Base-by-base conservation (phyloP, 192 early-diverging fungal species). In the Chytriomyces hyalinus region DNA sequence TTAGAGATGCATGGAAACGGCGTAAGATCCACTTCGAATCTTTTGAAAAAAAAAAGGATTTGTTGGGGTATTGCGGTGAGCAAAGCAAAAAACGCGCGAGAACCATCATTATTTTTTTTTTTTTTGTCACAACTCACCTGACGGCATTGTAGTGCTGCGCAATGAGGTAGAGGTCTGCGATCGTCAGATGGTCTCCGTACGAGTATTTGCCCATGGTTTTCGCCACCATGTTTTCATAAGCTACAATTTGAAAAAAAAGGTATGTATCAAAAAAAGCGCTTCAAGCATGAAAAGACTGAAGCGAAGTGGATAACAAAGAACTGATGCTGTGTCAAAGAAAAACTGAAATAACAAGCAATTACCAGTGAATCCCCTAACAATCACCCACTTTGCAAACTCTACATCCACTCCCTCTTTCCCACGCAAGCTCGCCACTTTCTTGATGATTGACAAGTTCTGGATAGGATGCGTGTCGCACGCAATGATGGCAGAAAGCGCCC, bases 381-480 rank as follows among this genome's bases (percentile, higher is more conserved):
- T 81, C 72, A 84, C 88, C 77, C 88, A 78, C 47, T 80, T 82
- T 24, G 87, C 90, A 92, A 89, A 90, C 80, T 94, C 86, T 9
- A 44, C 28, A 20, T 78, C 68, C 1, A 73, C 71, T 28, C 84
- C 53, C 67, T 90, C 84, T 28, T 77, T 59, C 2, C 69, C 68
- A 8, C 61, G 47, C 43, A 73, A 53, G 49, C 86, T 88, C 1
- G 87, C 89, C 17, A 92, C 80, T 64, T 92, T 82, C 10, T 85
- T 83, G 68, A 93, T 75, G 1, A 98, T 90, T 49, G 87, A 73
- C 73, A 95, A 77, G 82, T 98, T 98, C 76, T 94, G 92, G 53
- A 95, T 70, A 17, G 96, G 96, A 76, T 96, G 95, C 61, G 91
- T 96, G 70, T 96, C 96, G 79, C 91, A 85, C 49, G 89, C 89